Evolutionary conservation across 1,284 basidiomycete species (phyloP).

Genomic region (Fomitopsis betulina): DNA sequence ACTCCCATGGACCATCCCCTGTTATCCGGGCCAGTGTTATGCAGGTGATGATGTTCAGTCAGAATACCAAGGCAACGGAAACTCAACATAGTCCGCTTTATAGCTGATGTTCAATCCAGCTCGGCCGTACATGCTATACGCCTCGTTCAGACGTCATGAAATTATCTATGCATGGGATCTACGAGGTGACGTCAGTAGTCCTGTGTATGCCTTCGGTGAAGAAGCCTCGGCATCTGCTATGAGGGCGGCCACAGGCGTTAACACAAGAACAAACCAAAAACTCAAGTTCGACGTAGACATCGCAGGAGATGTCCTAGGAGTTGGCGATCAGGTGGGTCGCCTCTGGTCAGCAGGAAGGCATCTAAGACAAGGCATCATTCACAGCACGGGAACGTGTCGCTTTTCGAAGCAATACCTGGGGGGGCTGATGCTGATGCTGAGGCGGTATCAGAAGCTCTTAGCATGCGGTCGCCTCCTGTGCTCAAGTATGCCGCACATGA

Average conservation of each 20-base stretch:
- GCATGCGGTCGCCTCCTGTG: constrained; percentile 16
- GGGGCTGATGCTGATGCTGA: constrained; percentile 3
- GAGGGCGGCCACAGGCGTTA: neutral
- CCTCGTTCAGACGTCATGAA: constrained; percentile 67
- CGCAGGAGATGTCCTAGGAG: constrained; percentile 61
- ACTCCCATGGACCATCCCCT: constrained; percentile 17
- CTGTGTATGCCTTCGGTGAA: constrained; percentile 38
- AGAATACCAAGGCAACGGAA: constrained; percentile 7
- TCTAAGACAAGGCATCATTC: neutral
- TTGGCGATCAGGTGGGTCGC: constrained; percentile 65
- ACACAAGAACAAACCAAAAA: constrained; percentile 43
- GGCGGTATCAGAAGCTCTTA: constrained; percentile 5
- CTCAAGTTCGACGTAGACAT: constrained; percentile 75
- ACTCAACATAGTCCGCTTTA: neutral
- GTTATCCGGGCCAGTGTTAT: constrained; percentile 61
- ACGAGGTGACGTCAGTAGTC: constrained; percentile 52
- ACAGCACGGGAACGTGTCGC: constrained; percentile 32
- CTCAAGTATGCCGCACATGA: constrained; percentile 38
- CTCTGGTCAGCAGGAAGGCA: neutral
- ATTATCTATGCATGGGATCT: constrained; percentile 77
- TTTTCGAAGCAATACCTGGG: constrained; percentile 38
- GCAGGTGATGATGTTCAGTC: constrained; percentile 45
- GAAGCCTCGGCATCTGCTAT: constrained; percentile 5
- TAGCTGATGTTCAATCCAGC: constrained; percentile 80
- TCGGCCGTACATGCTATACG: constrained; percentile 70